Conservation (phyloP, 1,139 yeast genomes). For the Protomyces inouyei region DNA sequence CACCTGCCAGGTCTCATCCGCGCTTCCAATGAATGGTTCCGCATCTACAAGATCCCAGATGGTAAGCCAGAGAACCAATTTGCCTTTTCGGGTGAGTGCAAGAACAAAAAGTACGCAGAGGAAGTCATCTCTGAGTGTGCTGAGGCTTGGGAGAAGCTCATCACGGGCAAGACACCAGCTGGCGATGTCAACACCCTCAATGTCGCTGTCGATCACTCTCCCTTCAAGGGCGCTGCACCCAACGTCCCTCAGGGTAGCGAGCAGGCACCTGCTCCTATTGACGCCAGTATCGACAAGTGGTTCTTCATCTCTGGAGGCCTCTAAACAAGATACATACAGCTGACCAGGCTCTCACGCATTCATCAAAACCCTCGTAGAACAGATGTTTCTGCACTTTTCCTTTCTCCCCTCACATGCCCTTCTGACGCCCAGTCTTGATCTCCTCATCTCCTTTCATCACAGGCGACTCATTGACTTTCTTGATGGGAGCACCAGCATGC, state of each 20-base stretch:
- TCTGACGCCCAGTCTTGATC: no score
- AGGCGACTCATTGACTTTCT: no score
- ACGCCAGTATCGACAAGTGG: slow-evolving; percentile 97
- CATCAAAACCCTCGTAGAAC: no score
- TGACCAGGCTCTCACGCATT: no score
- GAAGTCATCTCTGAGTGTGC: slow-evolving; percentile 69
- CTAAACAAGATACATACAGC: not conserved
- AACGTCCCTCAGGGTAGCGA: slow-evolving; percentile 66
- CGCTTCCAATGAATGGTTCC: slow-evolving; percentile 88
- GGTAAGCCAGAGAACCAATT: slow-evolving; percentile 85
- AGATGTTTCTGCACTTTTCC: no score
- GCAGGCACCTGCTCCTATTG: slow-evolving; percentile 85
- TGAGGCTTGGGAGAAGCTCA: slow-evolving; percentile 69
- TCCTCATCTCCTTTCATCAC: no score
- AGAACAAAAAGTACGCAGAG: slow-evolving; percentile 64
- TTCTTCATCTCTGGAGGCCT: slow-evolving; percentile 70
- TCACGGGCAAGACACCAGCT: slow-evolving; percentile 50
- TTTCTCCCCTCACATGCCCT: no score
- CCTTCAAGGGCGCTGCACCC: slow-evolving; percentile 41
- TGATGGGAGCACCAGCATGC: no score
- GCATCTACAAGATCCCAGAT: slow-evolving; percentile 92
- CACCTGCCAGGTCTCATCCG: slow-evolving; percentile 81
- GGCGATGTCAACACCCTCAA: slow-evolving; percentile 51
- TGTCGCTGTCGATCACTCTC: slow-evolving; percentile 32
- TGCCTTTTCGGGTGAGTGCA: slow-evolving; percentile 77